Conservation (phyloP, 106 monocot genomes). For the Apostasia ramifera region DNA sequence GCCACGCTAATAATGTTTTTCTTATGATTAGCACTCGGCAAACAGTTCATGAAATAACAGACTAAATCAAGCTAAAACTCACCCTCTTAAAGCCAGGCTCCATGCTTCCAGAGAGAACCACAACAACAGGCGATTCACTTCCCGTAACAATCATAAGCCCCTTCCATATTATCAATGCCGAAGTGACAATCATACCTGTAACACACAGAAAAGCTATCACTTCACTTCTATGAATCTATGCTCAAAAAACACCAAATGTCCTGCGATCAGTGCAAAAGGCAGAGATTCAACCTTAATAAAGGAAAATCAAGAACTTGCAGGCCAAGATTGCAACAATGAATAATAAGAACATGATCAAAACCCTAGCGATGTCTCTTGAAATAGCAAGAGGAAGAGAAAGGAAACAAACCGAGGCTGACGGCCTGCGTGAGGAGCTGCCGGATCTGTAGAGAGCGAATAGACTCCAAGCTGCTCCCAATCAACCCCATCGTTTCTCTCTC, state of each 20-base stretch:
- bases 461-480: conserved; percentile 38
- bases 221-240: background rate
- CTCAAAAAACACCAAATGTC: background rate
- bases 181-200: conserved; percentile 38
- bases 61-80: background rate
- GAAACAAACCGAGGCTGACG: conserved; percentile 50
- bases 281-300: background rate
- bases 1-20: too few species aligned
- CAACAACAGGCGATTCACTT: conserved; percentile 51
- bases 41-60: too few species aligned
- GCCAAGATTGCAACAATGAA: background rate
- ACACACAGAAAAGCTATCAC: background rate
- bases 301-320: too few species aligned
- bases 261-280: background rate
- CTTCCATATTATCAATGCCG: conserved; percentile 56
- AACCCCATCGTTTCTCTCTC: conserved; percentile 26
- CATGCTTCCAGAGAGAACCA: conserved; percentile 58
- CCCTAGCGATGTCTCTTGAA: background rate
- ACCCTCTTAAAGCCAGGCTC: conserved; percentile 61
- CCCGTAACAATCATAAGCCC: conserved; percentile 45
- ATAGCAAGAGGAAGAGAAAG: background rate
- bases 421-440: conserved; percentile 53
- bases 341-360: background rate
- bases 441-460: conserved; percentile 58
- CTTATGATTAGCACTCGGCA: too few species aligned